A percentile compares a stretch with the other conserved stretches of the same genome.
Evolutionary conservation across 768 basidiomycete genomes (phyloP).

Genomic region (Boletales sp.): DNA sequence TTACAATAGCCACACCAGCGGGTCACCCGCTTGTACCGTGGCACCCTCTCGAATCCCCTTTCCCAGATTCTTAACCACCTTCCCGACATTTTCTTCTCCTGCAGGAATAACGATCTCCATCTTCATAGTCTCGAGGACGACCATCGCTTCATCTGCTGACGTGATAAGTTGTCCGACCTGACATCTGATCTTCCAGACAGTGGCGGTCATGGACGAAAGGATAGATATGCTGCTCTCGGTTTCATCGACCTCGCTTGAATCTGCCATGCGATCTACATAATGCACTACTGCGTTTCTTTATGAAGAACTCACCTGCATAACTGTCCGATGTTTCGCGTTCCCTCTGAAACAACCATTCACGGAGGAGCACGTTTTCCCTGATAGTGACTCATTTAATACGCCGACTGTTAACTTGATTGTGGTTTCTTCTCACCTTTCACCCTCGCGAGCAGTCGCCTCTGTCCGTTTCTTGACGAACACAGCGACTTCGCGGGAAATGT

Average conservation of each 20-base stretch:
- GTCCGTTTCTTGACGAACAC: slow-evolving; percentile 41
- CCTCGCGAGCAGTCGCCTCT: slow-evolving; percentile 35
- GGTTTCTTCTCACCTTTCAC: slow-evolving; percentile 32
- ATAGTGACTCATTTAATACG: background rate
- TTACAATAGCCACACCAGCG: slow-evolving; percentile 33
- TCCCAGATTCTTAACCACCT: slow-evolving; percentile 37
- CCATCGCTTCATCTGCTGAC: slow-evolving; percentile 40
- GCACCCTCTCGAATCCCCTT: slow-evolving; percentile 41
- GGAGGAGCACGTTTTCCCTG: slow-evolving; percentile 43
- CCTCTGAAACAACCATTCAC: slow-evolving; percentile 40
- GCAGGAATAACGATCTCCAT: slow-evolving; percentile 52
- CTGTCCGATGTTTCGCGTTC: slow-evolving; percentile 3
- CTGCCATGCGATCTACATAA: background rate
- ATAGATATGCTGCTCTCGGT: slow-evolving; percentile 5
- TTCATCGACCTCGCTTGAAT: slow-evolving; percentile 1
- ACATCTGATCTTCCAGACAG: slow-evolving; percentile 50
- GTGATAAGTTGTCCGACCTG: slow-evolving; percentile 39
- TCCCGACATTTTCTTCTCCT: slow-evolving; percentile 44
- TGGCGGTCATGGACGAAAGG: slow-evolving; percentile 40
- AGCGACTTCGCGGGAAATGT: slow-evolving; percentile 39
- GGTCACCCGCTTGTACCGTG: slow-evolving; percentile 45
- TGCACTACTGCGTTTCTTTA: background rate
- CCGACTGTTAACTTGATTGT: too few species aligned
- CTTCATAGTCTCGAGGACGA: slow-evolving; percentile 66
- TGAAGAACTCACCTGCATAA: slow-evolving; percentile 3